These are phyloP conservation scores for Elongisporangium prolatum DNA, from an alignment of 352 stramenopile species.

Conservation along the genomic window DNA sequence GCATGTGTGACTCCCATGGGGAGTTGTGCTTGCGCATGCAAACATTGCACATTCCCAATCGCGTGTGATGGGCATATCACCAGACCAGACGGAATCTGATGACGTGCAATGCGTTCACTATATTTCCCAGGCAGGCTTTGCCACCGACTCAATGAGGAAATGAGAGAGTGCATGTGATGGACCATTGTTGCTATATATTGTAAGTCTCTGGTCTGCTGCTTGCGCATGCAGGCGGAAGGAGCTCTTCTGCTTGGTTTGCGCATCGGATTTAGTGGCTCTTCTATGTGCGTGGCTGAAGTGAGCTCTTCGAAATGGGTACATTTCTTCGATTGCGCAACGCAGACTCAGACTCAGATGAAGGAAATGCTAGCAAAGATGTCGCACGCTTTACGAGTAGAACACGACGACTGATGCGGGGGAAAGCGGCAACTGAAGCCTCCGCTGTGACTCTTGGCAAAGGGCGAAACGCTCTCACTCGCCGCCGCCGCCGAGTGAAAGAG, in stretches of 20 bases:
- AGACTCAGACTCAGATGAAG: neutral
- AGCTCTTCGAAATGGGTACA: neutral
- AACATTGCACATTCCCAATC: neutral
- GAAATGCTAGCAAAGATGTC: no score
- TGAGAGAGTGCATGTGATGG: no score
- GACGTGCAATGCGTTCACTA: no score
- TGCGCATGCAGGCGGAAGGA: neutral
- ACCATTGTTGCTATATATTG: no score
- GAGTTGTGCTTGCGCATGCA: neutral
- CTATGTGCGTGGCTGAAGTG: neutral
- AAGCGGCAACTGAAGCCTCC: neutral
- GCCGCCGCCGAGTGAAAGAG: no score
- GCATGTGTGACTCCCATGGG: neutral
- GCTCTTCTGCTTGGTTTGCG: neutral
- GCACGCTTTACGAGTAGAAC: neutral
- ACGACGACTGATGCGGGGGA: neutral
- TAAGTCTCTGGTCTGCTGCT: no score
- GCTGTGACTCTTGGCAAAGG: neutral
- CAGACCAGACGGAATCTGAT: neutral
- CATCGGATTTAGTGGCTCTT: neutral
- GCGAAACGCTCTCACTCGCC: neutral
- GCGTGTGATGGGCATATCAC: neutral
- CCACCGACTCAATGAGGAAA: no score
- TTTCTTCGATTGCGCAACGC: neutral
- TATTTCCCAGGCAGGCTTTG: no score